Evolutionary conservation across 371 early-diverging fungal genomes (phyloP).

Genomic region (Mucor plumbeus): DNA sequence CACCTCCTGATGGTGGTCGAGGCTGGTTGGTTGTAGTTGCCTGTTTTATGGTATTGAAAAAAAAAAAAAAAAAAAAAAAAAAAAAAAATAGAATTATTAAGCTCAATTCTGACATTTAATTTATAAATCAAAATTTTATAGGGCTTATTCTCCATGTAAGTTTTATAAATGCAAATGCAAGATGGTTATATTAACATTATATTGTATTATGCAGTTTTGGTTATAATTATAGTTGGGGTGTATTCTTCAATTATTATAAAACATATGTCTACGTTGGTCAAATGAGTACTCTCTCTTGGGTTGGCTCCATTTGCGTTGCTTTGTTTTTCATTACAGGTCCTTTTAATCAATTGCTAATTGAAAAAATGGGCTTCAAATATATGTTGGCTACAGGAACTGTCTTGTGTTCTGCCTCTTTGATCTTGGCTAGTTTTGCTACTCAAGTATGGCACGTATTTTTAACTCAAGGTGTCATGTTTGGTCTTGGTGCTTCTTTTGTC

Average conservation of each 20-base stretch:
- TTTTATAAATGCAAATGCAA: neutral
- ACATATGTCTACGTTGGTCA: slow-evolving; percentile 30
- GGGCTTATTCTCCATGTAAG: slow-evolving; percentile 41
- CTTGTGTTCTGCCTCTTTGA: slow-evolving; percentile 54
- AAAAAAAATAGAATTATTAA: too few relatives aligned
- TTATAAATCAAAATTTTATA: neutral
- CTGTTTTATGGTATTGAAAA: slow-evolving; percentile 44
- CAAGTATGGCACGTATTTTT: slow-evolving; percentile 45
- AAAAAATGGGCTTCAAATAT: slow-evolving; percentile 55
- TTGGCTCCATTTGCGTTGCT: slow-evolving; percentile 42
- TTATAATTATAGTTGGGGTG: slow-evolving; percentile 41
- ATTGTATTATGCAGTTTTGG: slow-evolving; percentile 26
- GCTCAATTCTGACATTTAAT: slow-evolving; percentile 9
- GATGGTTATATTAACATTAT: too few relatives aligned
- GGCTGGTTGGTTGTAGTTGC: slow-evolving; percentile 54
- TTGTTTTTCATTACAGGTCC: slow-evolving; percentile 38
- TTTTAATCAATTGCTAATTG: slow-evolving; percentile 46
- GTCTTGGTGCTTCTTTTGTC: slow-evolving; percentile 56
- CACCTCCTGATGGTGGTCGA: slow-evolving; percentile 46
- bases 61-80: too few relatives aligned
- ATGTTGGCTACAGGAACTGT: slow-evolving; percentile 54
- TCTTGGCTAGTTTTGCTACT: slow-evolving; percentile 65
- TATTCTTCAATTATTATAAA: slow-evolving; percentile 32
- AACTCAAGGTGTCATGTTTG: slow-evolving; percentile 42
- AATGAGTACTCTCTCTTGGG: slow-evolving; percentile 35